Percentiles rank a stretch among this genome's conserved stretches.
Evolutionary conservation across 2,329 filamentous ascomycete species (phyloP).

Genomic region (Mycosphaerella sp.): DNA sequence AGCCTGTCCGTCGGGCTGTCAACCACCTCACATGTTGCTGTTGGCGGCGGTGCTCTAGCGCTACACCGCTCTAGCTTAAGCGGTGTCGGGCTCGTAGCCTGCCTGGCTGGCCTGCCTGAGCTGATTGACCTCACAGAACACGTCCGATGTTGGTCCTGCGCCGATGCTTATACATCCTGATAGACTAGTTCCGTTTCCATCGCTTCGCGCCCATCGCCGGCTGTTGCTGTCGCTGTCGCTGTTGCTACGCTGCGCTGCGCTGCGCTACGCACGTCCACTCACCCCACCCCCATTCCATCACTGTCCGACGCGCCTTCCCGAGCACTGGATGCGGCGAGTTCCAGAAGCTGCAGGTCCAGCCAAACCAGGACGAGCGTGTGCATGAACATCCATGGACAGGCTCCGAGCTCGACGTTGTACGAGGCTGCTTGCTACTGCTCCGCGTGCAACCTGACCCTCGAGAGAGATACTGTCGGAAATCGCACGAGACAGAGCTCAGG

Average conservation of each 20-base stretch:
- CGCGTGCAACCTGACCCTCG: constrained; percentile 11
- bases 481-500: constrained; percentile 2
- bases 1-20: too few species aligned
- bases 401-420: constrained; percentile 13
- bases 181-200: too few species aligned
- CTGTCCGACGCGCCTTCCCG: neutral
- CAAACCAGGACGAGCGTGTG: constrained; percentile 7
- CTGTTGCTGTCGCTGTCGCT: too few species aligned
- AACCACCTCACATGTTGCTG: neutral
- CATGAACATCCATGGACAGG: constrained; percentile 17
- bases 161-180: neutral
- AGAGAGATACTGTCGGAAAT: neutral
- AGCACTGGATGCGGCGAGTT: too few species aligned
- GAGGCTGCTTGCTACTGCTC: constrained; percentile 3
- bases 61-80: neutral
- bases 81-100: too few species aligned
- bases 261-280: too few species aligned
- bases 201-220: too few species aligned
- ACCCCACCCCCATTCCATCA: neutral
- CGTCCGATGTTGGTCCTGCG: neutral
- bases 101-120: neutral
- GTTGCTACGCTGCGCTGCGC: too few species aligned
- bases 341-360: constrained; percentile 1
- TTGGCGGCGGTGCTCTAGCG: neutral
- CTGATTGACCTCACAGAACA: neutral